Evolutionary conservation across 306 rosid genomes (phyloP), one percentile per base, ranked within the genome.

Genomic region (Bauhinia variegata): DNA sequence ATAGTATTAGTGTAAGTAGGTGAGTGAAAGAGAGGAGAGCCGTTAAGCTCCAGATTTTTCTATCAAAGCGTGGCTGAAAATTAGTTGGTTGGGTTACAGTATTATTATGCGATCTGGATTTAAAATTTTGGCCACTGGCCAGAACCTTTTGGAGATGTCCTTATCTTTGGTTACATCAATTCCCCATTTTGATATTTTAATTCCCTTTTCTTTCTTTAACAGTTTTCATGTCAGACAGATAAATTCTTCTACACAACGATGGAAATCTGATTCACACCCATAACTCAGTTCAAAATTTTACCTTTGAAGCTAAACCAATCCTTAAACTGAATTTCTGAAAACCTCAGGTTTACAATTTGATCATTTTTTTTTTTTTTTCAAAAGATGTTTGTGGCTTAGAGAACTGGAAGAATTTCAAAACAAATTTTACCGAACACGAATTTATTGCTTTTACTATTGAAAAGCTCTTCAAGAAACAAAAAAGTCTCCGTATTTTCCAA

Each of bases 11-110:
- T 38, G 56, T 34, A n/a, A 56, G 60, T 34, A 50, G 31, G 44
- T 44, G 49, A 54, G 15, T 23, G 68, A 65, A 63, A 49, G 39
- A 13, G 43, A 49, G 63, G 18, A 52, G 71, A 76, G 81, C 50
- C 78, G 79, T 73, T 63, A 70, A 78, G 55, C 70, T 71, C 62
- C 72, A 83, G 87, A 85, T 71, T 84, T 85, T 73, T 89, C 75
- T 67, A 59, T 11, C 72, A 83, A 87, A 81, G 80, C 76, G 84
- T 78, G 96, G 96, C 78, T 78, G 77, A 72, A 72, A 85, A 60
- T 75, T 15, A 13, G 79, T 84, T 78, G 56, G 80, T 76, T 73
- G 77, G 75, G 54, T 65, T 28, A 28, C 51, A 8, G 47, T 16
- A n/a, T 61, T 60, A 49, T 69, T 57, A 7, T 54, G 67, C 16